Evolutionary conservation across 495 filamentous ascomycete species (phyloP), one percentile per base, ranked within the genome.

Genomic region (Podospora fimiseda): DNA sequence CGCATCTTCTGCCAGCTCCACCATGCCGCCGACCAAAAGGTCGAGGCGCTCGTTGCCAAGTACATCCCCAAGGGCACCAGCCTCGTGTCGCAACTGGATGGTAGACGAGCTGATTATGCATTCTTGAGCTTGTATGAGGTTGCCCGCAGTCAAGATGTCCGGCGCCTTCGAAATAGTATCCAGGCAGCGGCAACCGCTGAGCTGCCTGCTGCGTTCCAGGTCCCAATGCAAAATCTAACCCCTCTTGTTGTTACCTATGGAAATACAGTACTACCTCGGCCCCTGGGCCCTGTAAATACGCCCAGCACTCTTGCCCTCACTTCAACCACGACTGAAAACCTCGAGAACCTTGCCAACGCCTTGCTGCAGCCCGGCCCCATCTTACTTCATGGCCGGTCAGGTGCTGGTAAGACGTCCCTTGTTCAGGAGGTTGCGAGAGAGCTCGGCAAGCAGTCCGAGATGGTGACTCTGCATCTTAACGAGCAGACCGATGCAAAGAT

Each of bases 401-500:
- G 94, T 37, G 86, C 88, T 16, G 94, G 94, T 21, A 99, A 99
- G 70, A 95, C 92, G 2, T 84, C 84, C 2, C 60, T 91, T 22
- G 80, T 91, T n/a, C 85, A 88, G 64, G 86, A 95, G 56, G 76
- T 92, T 55, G 90, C 94, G 18, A 77, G 76, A 55, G 80, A 80
- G 39, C 79, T 96, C 54, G 85, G 85, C 20, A 86, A 86, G 55
- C 77, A 84, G 6, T 73, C 79, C 20, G 80, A 81, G 38, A 85
- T 97, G 80, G 82, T 97, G 30, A 95, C 90, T 8, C 77, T 99
- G 30, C 90, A 97, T 63, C 75, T 99, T 23, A 96, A 96, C 60
- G 94, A 96, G 66, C 94, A 99, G 68, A 95, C 88, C 0, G 94
- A 99, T 71, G 90, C 90, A 0, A 99, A 96, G 61, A 84, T 93